These are phyloP conservation scores for Heracleum sosnowskyi DNA, from an alignment of 129 eudicot species.

Conservation along the genomic window DNA sequence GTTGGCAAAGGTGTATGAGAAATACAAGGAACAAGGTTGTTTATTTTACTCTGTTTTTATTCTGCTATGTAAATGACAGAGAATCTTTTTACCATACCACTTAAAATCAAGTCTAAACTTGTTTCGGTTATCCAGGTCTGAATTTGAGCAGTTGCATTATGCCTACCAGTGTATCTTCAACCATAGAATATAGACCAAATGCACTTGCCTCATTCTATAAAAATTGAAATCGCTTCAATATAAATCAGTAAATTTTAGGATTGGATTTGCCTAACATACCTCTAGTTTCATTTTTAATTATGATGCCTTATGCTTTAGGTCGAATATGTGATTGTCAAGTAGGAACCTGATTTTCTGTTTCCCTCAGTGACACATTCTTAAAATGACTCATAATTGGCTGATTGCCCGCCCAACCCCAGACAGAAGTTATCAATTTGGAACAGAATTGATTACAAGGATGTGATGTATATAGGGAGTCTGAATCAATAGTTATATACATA, in stretches of 20 bases:
- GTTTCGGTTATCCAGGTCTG: slow-evolving; percentile 39
- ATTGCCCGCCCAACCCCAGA: neutral
- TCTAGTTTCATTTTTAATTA: neutral
- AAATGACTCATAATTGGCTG: neutral
- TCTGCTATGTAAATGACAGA: neutral
- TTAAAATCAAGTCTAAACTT: neutral
- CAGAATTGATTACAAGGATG: no score
- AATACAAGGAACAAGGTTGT: slow-evolving; percentile 83
- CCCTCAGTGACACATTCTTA: neutral
- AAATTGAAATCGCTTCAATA: no score
- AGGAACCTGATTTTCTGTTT: neutral
- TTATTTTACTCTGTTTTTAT: neutral
- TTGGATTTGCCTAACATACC: no score
- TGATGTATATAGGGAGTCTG: no score
- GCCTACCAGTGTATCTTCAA: no score
- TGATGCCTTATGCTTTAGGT: neutral
- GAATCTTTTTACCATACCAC: neutral
- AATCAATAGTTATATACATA: neutral
- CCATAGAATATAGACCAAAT: no score
- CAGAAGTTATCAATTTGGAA: no score
- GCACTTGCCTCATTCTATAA: no score
- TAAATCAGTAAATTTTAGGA: no score
- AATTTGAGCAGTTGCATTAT: no score
- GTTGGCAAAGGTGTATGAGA: slow-evolving; percentile 63
- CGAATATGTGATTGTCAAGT: neutral